A percentile compares a stretch with the other conserved stretches of the same genome.
These are phyloP conservation scores for Fusarium sp. DNA, from an alignment of 2,329 filamentous ascomycete genomes.

Conservation along the genomic window DNA sequence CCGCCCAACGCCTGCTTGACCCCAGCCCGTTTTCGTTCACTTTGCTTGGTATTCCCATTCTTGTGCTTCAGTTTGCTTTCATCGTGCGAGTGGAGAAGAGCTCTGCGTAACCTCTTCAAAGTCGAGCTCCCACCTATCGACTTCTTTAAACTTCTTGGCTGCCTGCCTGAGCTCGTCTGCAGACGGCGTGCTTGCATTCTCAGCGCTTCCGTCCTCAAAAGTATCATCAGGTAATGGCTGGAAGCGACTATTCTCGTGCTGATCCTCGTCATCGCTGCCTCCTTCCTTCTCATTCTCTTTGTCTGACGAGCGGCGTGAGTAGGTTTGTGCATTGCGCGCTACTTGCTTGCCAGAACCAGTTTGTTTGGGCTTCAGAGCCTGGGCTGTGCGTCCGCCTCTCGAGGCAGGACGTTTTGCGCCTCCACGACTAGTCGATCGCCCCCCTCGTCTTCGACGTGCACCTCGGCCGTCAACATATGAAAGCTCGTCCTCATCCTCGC, in stretches of 20 bases:
- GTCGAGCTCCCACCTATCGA: slow-evolving; percentile 75
- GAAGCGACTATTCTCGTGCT: slow-evolving; percentile 54
- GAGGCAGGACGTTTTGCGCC: slow-evolving; percentile 46
- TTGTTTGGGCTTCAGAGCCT: slow-evolving; percentile 45
- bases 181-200: slow-evolving; percentile 54
- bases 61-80: slow-evolving; percentile 22
- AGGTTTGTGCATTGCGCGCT: slow-evolving; percentile 57
- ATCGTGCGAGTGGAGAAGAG: slow-evolving; percentile 66
- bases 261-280: slow-evolving; percentile 48
- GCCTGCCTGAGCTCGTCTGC: slow-evolving; percentile 69
- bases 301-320: slow-evolving; percentile 64
- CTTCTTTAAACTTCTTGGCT: slow-evolving; percentile 73
- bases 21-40: background rate
- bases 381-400: slow-evolving; percentile 41
- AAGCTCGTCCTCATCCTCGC: slow-evolving; percentile 68
- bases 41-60: background rate
- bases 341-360: slow-evolving; percentile 37
- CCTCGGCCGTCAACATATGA: slow-evolving; percentile 57
- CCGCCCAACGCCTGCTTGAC: slow-evolving; percentile 28
- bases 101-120: slow-evolving; percentile 72
- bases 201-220: slow-evolving; percentile 50
- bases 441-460: slow-evolving; percentile 51
- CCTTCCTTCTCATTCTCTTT: slow-evolving; percentile 64
- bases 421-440: slow-evolving; percentile 47
- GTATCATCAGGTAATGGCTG: slow-evolving; percentile 60